Evolutionary conservation across 768 basidiomycete species (phyloP), one percentile per base, ranked within the genome.

Genomic region (Tulasnella sp.): DNA sequence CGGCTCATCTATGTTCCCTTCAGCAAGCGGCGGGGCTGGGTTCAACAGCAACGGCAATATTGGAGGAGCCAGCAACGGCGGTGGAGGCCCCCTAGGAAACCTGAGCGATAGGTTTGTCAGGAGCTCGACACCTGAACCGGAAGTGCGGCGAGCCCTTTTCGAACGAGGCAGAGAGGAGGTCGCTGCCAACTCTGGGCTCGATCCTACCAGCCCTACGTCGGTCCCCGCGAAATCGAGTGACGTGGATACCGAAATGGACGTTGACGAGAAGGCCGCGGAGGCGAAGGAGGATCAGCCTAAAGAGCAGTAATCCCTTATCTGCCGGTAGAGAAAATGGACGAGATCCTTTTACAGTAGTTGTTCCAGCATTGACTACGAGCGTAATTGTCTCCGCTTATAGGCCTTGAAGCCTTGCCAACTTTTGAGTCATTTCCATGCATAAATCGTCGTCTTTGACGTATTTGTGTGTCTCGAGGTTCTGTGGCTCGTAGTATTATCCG

Each of bases 101-200:
- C 68, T 76, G 3, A 76, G 40, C n/a, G 77, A 78, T 45, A 29
- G 77, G 25, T 78, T 78, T 52, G 77, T 78, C 19, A 52, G 77
- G 39, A 67, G 58, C 31, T 42, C 77, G 29, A 78, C 77, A 36
- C 77, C 77, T 12, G 77, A 78, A 67, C 77, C 77, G 17, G 64
- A 68, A 34, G 54, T 68, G 36, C 52, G 40, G 11, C 77, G 77
- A 15, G 77, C 31, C 29, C 8, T 71, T 64, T 42, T 34, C 14
- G 77, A 78, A 39, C 68, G 68, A 38, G 68, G 40, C 4, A 37
- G 68, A 70, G 68, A 70, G 68, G 40, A 38, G 4, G 38, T 37
- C 1, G 68, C 36, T 3, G 31, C 68, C 3, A 70, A 25, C 36
- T n/a, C 68, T 4, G 58, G 58, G 3, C n/a, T 64, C n/a, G 58